Evolutionary conservation across 2,329 filamentous ascomycete species (phyloP), one percentile per base, ranked within the genome.

Genomic region (Hortaea werneckii): DNA sequence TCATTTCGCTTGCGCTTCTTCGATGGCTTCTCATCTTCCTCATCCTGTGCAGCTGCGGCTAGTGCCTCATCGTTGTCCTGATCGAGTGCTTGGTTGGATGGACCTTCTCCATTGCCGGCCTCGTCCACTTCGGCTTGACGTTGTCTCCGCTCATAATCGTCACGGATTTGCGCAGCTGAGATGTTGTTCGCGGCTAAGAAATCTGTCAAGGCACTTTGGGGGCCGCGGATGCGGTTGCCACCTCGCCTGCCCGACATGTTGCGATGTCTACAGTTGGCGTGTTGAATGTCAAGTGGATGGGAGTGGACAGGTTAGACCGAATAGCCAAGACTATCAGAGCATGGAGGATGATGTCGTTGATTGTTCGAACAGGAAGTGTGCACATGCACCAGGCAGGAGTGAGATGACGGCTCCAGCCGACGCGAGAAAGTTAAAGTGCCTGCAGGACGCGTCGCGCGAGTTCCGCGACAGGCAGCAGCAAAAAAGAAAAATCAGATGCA

Each of bases 161-260:
- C 67, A 40, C 75, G 72, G 49, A 83, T 82, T 55, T 81, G 77
- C 44, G 71, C 70, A 3, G 79, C 79, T 20, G 78, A 85, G 53
- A 87, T 87, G 56, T 86, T 86, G 63, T 85, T 81, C 2, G 82
- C 78, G 76, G 32, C 32, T 9, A 35, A n/a, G n/a, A 35, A 35
- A n/a, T 35, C 32, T 4, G 80, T 84, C 57, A 84, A 66, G 9
- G 81, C 81, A 48, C 79, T 83, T 54, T 80, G 80, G 29, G 79
- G 79, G 2, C 74, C 75, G 42, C 74, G 71, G 55, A 77, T 77
- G 50, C 69, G 66, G 54, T 75, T 73, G 41, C 58, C 61, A 44
- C 53, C 55, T 47, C 63, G 48, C 54, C 66, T 54, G 27, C 57
- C 60, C 29, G 62, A 62, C 63, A 66, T 66, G 10, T 27, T 54